Conservation (phyloP, 345 rosid genomes). For the Balakata baccata region DNA sequence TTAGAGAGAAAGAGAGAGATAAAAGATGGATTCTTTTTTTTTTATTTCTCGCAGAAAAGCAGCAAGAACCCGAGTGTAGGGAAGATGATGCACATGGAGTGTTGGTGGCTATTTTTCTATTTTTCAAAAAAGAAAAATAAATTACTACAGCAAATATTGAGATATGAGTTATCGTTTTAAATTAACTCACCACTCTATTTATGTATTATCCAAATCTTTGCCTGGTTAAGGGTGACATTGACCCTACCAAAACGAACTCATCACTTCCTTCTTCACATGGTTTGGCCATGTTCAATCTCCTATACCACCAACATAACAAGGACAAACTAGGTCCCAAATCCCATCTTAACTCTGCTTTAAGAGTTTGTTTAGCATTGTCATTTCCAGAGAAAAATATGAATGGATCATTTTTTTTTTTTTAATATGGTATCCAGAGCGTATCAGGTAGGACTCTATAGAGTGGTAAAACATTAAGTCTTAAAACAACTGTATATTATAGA, state of each 20-base stretch:
- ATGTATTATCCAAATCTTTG: conserved; percentile 20
- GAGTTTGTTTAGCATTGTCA: background rate
- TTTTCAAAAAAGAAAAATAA: background rate
- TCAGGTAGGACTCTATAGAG: no score
- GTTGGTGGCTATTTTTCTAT: conserved; percentile 27
- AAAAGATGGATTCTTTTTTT: conserved; percentile 37
- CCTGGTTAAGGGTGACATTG: conserved; percentile 26
- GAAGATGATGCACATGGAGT: conserved; percentile 59
- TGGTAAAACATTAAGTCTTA: no score
- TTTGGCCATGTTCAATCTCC: conserved; percentile 8
- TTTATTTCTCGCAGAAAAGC: conserved; percentile 21
- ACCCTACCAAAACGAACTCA: conserved; percentile 23
- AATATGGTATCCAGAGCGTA: no score
- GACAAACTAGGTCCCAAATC: conserved; percentile 1
- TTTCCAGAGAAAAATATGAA: no score
- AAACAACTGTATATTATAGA: no score
- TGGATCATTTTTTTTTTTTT: no score
- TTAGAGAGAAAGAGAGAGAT: conserved; percentile 6
- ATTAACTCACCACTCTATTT: background rate
- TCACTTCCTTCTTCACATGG: conserved; percentile 35
- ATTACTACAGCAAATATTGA: background rate
- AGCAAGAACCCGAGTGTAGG: conserved; percentile 31
- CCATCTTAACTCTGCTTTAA: background rate
- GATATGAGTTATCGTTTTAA: background rate
- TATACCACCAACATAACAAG: background rate